Percentiles rank a stretch among this genome's conserved stretches.
Evolutionary conservation across 108 stramenopile species (phyloP).

Genomic region (Fragilaria radians): DNA sequence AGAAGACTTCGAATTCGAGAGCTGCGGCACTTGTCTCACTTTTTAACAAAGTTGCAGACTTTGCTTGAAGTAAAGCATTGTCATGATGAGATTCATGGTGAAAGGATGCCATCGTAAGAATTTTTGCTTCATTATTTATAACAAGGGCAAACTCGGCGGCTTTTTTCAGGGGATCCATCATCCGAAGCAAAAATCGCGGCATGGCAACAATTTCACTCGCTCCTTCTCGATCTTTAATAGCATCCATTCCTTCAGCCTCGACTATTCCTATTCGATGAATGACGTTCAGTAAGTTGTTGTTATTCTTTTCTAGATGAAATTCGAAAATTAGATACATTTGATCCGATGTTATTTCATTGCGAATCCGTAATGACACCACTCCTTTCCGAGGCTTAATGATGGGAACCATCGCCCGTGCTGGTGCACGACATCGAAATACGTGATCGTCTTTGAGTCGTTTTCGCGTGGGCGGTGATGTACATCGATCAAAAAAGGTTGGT

Average conservation of each 20-base stretch:
- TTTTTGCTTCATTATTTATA: conserved; percentile 38
- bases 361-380: conserved; percentile 46
- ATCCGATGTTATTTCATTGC: conserved; percentile 22
- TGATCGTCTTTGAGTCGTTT: conserved; percentile 8
- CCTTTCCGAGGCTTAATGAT: conserved; percentile 65
- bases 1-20: conserved; percentile 69
- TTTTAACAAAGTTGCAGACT: conserved; percentile 37
- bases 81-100: conserved; percentile 25
- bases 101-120: conserved; percentile 35
- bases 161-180: conserved; percentile 61
- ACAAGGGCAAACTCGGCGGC: conserved; percentile 61
- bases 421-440: conserved; percentile 58
- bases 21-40: conserved; percentile 68
- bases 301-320: conserved; percentile 31
- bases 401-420: conserved; percentile 54
- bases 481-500: conserved; percentile 42
- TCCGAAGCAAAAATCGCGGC: conserved; percentile 51
- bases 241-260: conserved; percentile 42
- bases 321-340: conserved; percentile 43
- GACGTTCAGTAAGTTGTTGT: conserved; percentile 25
- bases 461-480: conserved; percentile 22
- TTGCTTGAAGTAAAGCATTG: conserved; percentile 34
- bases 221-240: conserved; percentile 41
- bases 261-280: conserved; percentile 60
- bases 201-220: conserved; percentile 63